phyloP scores from a whole-genome alignment of 495 filamentous ascomycete species.

The Beverwykella pulmonaria region DNA sequence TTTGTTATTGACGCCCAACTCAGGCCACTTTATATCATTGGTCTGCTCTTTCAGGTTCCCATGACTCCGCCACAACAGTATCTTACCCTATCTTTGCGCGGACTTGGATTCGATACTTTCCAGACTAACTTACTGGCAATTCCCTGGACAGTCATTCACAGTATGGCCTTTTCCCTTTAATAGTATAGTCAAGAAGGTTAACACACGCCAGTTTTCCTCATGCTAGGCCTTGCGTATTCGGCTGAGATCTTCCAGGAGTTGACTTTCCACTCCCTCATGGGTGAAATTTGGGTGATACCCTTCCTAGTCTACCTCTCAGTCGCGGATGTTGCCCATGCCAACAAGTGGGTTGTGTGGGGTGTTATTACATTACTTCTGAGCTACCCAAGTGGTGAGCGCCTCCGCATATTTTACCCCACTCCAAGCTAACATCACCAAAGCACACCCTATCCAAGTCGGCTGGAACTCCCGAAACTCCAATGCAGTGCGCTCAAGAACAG shows the following conservation, averaged over 20 bases:
- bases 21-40: slow-evolving; percentile 63
- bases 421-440: slow-evolving; percentile 3
- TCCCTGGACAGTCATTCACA: slow-evolving; percentile 46
- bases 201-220: slow-evolving; percentile 13
- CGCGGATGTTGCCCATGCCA: slow-evolving; percentile 49
- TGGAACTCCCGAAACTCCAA: slow-evolving; percentile 37
- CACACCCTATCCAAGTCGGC: slow-evolving; percentile 37
- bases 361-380: slow-evolving; percentile 61
- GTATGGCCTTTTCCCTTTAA: not conserved
- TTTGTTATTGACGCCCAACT: not conserved
- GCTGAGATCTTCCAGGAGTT: slow-evolving; percentile 24
- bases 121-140: slow-evolving; percentile 70
- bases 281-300: slow-evolving; percentile 43
- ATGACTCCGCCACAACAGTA: slow-evolving; percentile 57
- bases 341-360: slow-evolving; percentile 59
- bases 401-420: not conserved
- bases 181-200: not conserved
- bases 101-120: slow-evolving; percentile 67
- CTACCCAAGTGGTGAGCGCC: slow-evolving; percentile 57
- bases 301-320: slow-evolving; percentile 59
- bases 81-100: slow-evolving; percentile 62
- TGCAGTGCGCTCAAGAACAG: slow-evolving; percentile 33
- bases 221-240: slow-evolving; percentile 23
- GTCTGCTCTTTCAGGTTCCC: slow-evolving; percentile 61
- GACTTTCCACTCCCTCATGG: slow-evolving; percentile 15